Evolutionary conservation across 257 asterid species (phyloP).

Genomic region (Ilex aquifolium): DNA sequence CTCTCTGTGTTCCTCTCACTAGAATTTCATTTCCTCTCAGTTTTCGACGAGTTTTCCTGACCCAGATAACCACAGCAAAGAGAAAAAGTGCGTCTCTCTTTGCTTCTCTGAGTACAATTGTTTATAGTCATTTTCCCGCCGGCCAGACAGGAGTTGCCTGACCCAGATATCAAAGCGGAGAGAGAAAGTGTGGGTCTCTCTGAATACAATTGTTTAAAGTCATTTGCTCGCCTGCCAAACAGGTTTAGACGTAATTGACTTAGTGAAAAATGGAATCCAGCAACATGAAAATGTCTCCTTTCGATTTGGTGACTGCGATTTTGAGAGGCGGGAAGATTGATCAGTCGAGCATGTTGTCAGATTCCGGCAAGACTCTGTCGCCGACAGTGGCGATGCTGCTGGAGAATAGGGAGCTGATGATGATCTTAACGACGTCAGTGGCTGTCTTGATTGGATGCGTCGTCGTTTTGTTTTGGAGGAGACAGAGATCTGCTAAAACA

Average conservation of each 20-base stretch:
- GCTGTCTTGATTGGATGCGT: constrained; percentile 74
- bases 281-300: constrained; percentile 64
- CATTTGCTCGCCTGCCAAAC: too few species aligned
- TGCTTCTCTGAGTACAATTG: too few species aligned
- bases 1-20: not conserved
- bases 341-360: constrained; percentile 55
- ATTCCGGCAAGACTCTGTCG: constrained; percentile 29
- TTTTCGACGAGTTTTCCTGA: too few species aligned
- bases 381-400: constrained; percentile 51
- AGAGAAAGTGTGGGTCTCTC: too few species aligned
- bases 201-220: too few species aligned
- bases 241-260: too few species aligned
- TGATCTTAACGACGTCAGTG: constrained; percentile 67
- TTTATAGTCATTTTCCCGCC: too few species aligned
- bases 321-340: constrained; percentile 59
- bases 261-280: constrained; percentile 36
- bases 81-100: too few species aligned
- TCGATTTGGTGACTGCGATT: constrained; percentile 82
- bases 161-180: too few species aligned
- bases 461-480: constrained; percentile 57
- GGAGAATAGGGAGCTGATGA: constrained; percentile 72
- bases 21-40: too few species aligned
- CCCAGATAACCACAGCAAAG: too few species aligned
- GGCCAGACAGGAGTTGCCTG: too few species aligned
- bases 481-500: constrained; percentile 40